Conservation (phyloP, 2,329 filamentous ascomycete species). For the Fusarium subtropicale region DNA sequence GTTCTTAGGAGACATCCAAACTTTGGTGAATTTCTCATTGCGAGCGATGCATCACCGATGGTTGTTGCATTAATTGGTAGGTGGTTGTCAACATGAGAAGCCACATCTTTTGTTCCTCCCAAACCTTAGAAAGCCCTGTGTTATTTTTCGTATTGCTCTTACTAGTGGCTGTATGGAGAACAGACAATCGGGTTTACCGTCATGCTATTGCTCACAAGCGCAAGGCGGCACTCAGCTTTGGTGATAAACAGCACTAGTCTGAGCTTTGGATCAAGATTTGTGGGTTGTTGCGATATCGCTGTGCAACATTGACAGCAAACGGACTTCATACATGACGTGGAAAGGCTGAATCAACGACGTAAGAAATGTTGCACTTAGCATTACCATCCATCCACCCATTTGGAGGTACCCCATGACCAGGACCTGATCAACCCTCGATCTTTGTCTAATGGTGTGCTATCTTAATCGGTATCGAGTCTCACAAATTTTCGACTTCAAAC, state of each 20-base stretch:
- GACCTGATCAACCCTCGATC: neutral
- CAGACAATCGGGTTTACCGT: neutral
- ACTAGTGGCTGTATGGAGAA: neutral
- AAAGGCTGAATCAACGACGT: neutral
- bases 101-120: neutral
- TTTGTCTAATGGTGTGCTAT: constrained; percentile 10
- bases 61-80: neutral
- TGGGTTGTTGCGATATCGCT: neutral
- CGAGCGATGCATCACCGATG: neutral
- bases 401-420: neutral
- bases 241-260: neutral
- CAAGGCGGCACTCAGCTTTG: neutral
- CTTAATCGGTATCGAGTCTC: neutral
- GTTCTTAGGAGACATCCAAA: neutral
- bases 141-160: neutral
- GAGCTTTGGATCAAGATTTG: neutral
- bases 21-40: neutral
- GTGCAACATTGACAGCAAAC: neutral
- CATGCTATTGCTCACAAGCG: neutral
- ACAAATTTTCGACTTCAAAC: neutral
- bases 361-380: neutral
- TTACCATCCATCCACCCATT: neutral
- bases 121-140: neutral
- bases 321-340: constrained; percentile 2
- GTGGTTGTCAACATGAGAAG: neutral